Base-by-base conservation (phyloP, 2,329 filamentous ascomycete genomes). In the Dactylellina cionopaga region DNA sequence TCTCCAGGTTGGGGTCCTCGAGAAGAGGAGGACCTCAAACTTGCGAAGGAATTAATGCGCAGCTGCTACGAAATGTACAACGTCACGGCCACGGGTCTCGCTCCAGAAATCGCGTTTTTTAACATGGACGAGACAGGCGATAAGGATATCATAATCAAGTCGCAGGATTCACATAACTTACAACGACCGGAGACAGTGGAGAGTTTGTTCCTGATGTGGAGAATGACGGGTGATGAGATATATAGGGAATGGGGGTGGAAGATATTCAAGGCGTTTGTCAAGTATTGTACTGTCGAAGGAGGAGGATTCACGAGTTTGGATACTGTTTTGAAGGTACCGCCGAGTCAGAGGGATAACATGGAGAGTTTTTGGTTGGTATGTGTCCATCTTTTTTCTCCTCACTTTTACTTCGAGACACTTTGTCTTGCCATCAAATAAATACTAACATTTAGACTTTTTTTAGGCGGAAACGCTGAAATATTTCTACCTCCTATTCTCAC, bases 51-150 rank as follows among this genome's bases (percentile, higher is more conserved):
- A 82, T 84, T 99, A 64, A 97, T 91, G 84, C 94, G 96, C 73
- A 98, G 95, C 0, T 99, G 95, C 84, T 97, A 94, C 91, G 93
- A 91, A 78, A 99, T 96, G 88, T 99, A 99, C 83, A 90, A 92
- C 79, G 89, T 85, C 77, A 97, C 93, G 78, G 87, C 88, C 6
- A 98, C 95, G 0, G 94, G 93, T 0, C 86, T 99, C n/a, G 93
- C 95, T 0, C 89, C 91, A 0, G 95, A 99, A 81, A 99, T 99
- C 78, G 91, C 92, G 0, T 91, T 96, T 81, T 99, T 99, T 81
- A 85, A 91, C 59, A 85, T 96, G 60, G 85, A 87, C 76, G 84
- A 86, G 76, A 78, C 80, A 3, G 82, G 81, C 74, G 83, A 83
- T 0, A 82, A 87, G 22, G 95, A 98, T 79, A 94, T 90, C 77